Percentiles rank a stretch among this genome's conserved stretches.
Evolutionary conservation across 768 basidiomycete species (phyloP).

Genomic region (Mycena filopes): DNA sequence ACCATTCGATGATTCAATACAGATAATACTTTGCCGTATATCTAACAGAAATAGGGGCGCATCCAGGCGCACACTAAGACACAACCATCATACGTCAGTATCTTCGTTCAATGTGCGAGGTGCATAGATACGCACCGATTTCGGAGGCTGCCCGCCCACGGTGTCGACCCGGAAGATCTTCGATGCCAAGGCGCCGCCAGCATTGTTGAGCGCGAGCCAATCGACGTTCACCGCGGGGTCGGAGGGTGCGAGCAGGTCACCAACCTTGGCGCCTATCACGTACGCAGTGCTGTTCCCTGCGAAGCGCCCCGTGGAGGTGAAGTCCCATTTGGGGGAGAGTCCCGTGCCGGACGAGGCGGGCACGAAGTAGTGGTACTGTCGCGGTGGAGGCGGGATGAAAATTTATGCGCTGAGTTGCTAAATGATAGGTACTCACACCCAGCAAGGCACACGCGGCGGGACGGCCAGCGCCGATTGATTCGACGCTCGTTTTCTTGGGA

Average conservation of each 20-base stretch:
- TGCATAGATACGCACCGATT: constrained; percentile 26
- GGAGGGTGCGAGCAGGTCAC: constrained; percentile 41
- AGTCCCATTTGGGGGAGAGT: constrained; percentile 52
- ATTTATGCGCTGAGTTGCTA: too few relatives aligned
- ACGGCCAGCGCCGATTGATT: constrained; percentile 2
- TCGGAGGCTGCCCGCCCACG: constrained; percentile 47
- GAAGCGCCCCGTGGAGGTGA: constrained; percentile 39
- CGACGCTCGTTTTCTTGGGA: constrained; percentile 12
- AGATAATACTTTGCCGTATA: constrained; percentile 28
- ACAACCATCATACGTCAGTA: too few relatives aligned
- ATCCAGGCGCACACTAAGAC: constrained; percentile 15
- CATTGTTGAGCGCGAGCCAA: constrained; percentile 48
- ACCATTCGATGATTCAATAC: constrained; percentile 10
- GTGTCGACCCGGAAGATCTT: constrained; percentile 47
- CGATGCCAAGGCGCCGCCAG: constrained; percentile 49
- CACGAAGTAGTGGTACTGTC: constrained; percentile 55
- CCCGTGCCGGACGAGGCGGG: constrained; percentile 44
- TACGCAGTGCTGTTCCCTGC: constrained; percentile 11
- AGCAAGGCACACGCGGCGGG: background rate
- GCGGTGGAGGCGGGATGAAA: too few relatives aligned
- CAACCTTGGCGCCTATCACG: constrained; percentile 36
- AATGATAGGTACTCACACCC: constrained; percentile 17
- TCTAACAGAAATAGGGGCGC: constrained; percentile 9
- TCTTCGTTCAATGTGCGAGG: too few relatives aligned
- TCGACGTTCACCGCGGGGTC: constrained; percentile 44